Evolutionary conservation across 2,329 filamentous ascomycete species (phyloP), one percentile per base, ranked within the genome.

Genomic region (Spiromastix sp.): DNA sequence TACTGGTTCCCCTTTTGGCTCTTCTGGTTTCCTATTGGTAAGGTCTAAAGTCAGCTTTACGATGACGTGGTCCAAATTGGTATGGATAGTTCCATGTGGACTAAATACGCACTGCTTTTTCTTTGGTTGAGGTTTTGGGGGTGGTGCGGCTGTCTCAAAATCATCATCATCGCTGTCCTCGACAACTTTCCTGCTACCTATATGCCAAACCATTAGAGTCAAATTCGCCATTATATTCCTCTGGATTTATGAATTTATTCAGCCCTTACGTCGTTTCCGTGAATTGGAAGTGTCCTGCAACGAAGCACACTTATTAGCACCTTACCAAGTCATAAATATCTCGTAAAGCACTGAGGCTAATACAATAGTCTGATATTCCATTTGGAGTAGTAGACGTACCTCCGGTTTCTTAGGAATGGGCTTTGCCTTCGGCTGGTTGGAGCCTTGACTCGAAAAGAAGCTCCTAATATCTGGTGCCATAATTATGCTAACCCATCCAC

Each of bases 401-500:
- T 57, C 65, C 50, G 32, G 32, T 38, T 59, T 59, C 45, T 61
- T 59, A 29, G 64, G 54, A 45, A 61, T 47, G 49, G 69, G 63
- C 45, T 59, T 57, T 42, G 51, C 50, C 44, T 39, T 36, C 4
- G 59, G 59, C 40, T 72, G 68, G 31, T 68, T 60, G 11, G 71
- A 63, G 29, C 70, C 63, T 48, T 71, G 67, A 44, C 72, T 70
- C 37, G 81, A 78, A 66, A 96, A 95, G 63, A 95, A 96, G 49
- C 71, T 85, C 53, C 87, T 74, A 52, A 95, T 96, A 61, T 96
- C 89, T 43, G 70, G 55, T 36, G 86, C 77, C 86, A 94, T 93
- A 42, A 32, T 52, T 33, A 28, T 34, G 15, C 28, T 27, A 21
- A 20, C 10, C 12, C 19, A 18, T 15, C n/a, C 6, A 29, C 11